Evolutionary conservation across 805 yeast species (phyloP), one percentile per base, ranked within the genome.

Genomic region (Candida verbasci): DNA sequence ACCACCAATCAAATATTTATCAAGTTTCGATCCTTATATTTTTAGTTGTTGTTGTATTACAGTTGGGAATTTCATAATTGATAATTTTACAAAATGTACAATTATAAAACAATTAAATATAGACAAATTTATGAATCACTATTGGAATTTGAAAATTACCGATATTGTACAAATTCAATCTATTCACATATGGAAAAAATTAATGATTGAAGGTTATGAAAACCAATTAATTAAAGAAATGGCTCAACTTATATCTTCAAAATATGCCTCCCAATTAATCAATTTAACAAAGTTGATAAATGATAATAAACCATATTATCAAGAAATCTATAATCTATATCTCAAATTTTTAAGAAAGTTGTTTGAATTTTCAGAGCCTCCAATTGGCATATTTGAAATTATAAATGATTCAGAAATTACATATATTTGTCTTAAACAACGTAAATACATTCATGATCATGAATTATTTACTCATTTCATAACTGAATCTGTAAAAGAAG

Each of bases 121-220:
- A 12, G 36, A 35, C 3, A 15, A 14, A 3, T 54, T 62, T 17
- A 42, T 58, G 14, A 14, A 27, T n/a, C 28, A 31, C 3, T 61
- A 45, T 31, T 60, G 52, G 36, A 24, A 37, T 15, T 44, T 41
- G 18, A 35, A 36, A 1, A 50, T 58, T 38, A 48, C 46, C 18
- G 72, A 67, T 38, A 52, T 65, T 6, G 52, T 66, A 5, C 70
- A 62, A 37, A 50, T 48, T 38, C 72, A 67, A 44, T 49, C 60
- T 5, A 45, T 58, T 30, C 72, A 67, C 42, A 40, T 61, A 39
- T 44, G 65, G 33, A 60, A 50, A 31, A 61, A 65, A 40, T 29
- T 57, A 18, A 34, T 65, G 40, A 47, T 42, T 21, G 17, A 21
- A 10, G n/a, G n/a, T n/a, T n/a, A n/a, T n/a, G n/a, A n/a, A n/a